Base-by-base conservation (phyloP, 192 early-diverging fungal genomes). In the Paraglomus brasilianum region DNA sequence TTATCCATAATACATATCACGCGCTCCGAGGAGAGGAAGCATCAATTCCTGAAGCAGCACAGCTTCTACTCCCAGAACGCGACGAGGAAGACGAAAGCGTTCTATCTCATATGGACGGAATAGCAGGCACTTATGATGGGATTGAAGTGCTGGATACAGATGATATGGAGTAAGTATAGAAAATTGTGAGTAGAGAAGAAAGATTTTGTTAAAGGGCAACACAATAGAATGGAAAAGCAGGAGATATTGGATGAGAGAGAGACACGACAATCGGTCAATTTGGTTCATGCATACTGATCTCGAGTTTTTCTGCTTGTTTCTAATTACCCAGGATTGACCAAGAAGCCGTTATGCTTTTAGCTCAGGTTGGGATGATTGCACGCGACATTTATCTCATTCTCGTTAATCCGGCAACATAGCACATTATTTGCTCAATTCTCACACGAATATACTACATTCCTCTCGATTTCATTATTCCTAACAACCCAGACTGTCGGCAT, bases 1-100 rank as follows among this genome's bases (percentile, higher is more conserved):
- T 57, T 6, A n/a, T 57, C 5, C 55, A 57, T 17, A 57, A 57
- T n/a, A 57, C 40, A 14, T 17, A 57, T 39, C 55, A 57, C 55
- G 10, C 17, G 30, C 30, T 57, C 55, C 55, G 55, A 24, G 55
- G 55, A 13, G 55, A 57, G 55, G n/a, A 57, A 10, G 14, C 17
- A 13, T 57, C 55, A 24, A 4, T 57, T 10, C 55, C 55, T 11
- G 55, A 57, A 39, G n/a, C 55, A 2, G 55, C 30, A 14, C 30
- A 17, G 10, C 55, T 57, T 24, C 55, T 57, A 17, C 10, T 57
- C 14, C 55, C 55, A 39, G 55, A 57, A 14, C 14, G 30, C 11
- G 55, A 57, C 30, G 55, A 57, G 1, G 11, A 57, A 17, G 55
- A 57, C 9, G 55, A 57, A 17, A 21, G 3, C n/a, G 49, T 17